Conservation (phyloP, 179 eudicot species). For the Camellia oleifera region DNA sequence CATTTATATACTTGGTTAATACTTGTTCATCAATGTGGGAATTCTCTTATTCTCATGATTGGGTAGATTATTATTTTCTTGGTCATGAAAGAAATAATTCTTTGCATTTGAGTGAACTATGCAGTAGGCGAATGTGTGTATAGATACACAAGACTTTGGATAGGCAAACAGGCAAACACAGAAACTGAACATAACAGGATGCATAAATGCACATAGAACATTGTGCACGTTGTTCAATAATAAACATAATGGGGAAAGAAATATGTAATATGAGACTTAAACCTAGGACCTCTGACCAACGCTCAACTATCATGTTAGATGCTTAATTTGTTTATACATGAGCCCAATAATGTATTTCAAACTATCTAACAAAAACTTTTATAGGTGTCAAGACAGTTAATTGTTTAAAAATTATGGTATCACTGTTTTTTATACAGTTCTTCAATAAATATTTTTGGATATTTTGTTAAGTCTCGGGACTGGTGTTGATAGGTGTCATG, state of each 20-base stretch:
- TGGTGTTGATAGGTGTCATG: conserved; percentile 4
- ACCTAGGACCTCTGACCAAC: not conserved
- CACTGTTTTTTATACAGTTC: not conserved
- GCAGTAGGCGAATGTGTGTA: not conserved
- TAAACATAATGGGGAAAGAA: not conserved
- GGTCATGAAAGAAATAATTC: not conserved
- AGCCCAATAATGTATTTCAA: not conserved
- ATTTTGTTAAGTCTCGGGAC: not conserved
- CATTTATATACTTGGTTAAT: not conserved
- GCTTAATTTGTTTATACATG: not conserved
- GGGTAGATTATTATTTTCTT: not conserved
- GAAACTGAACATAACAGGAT: not conserved
- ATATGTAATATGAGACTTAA: not conserved
- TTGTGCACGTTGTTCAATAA: not conserved
- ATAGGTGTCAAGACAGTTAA: not conserved
- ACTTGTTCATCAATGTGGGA: not conserved
- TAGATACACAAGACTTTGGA: not conserved
- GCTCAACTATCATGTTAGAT: not conserved
- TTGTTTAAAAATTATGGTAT: not conserved
- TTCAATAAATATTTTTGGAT: not conserved
- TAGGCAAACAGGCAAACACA: not conserved
- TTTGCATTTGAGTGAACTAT: not conserved
- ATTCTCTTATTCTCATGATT: not conserved
- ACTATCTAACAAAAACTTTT: not conserved
- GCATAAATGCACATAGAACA: not conserved